Evolutionary conservation across 2,329 filamentous ascomycete species (phyloP).

Genomic region (Pseudogymnoascus sp.): DNA sequence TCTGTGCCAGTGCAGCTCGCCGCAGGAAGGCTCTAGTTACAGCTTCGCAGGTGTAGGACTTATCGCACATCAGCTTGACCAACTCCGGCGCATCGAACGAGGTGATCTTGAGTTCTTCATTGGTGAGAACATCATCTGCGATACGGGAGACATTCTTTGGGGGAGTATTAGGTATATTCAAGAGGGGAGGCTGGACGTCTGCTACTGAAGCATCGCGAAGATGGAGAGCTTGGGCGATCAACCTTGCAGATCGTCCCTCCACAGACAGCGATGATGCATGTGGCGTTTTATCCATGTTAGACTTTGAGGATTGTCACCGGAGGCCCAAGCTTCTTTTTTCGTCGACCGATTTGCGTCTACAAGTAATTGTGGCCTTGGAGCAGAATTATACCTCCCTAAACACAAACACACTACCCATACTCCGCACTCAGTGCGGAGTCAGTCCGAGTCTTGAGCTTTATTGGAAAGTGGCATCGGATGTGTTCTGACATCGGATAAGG

Average conservation of each 20-base stretch:
- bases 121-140: slow-evolving; percentile 13
- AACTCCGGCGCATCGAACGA: slow-evolving; percentile 15
- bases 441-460: not conserved
- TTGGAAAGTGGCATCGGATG: not conserved
- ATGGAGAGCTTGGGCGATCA: slow-evolving; percentile 4
- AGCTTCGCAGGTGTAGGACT: slow-evolving; percentile 13
- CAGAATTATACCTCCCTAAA: not conserved
- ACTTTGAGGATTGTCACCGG: not conserved
- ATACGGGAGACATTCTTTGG: slow-evolving; percentile 17
- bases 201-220: slow-evolving; percentile 15
- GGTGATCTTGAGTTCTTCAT: slow-evolving; percentile 16
- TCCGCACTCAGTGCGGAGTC: not conserved
- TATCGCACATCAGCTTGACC: slow-evolving; percentile 12
- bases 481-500: not conserved
- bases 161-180: slow-evolving; percentile 11
- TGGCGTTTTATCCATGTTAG: not conserved
- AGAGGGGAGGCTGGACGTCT: slow-evolving; percentile 15
- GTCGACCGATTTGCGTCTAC: not conserved
- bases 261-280: not conserved
- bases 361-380: not conserved
- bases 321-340: not conserved
- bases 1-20: slow-evolving; percentile 17
- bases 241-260: not conserved
- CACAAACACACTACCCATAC: not conserved
- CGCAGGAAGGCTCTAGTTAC: slow-evolving; percentile 18